Evolutionary conservation across 495 filamentous ascomycete genomes (phyloP), one percentile per base, ranked within the genome.

Genomic region (Aspergillus carlsbadensis): DNA sequence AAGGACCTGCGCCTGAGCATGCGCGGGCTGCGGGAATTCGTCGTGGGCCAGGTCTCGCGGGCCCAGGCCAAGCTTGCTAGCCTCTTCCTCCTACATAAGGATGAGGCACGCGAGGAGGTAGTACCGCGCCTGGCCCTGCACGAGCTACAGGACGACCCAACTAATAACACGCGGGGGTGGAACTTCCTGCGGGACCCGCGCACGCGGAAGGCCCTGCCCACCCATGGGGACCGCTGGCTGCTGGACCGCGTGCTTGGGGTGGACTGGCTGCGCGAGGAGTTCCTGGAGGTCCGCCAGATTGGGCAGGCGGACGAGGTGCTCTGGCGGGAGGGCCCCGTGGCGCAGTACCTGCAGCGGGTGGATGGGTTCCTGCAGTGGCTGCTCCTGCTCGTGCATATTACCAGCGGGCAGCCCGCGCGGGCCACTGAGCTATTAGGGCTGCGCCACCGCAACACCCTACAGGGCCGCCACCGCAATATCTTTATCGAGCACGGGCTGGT

Each of bases 401-500:
- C 17, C 39, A 20, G 15, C 1, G 17, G 17, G 4, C 15, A 0
- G 6, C 31, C 47, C n/a, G 31, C 13, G 6, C 13, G 17, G 0
- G 47, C 17, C 5, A 31, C 17, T 5, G 47, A 51, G 17, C 34
- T 51, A 8, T 15, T 51, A 8, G 24, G n/a, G 14, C 13, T 51
- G 1, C 17, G 24, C 20, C 18, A 24, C 24, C 8, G 4, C 1
- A 51, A 51, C 13, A 51, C 34, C 14, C 10, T 37, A 7, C 21
- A 3, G 18, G 42, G 33, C 21, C 35, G 13, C 3, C 43, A 53
- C 5, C 46, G 47, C 2, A 65, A 59, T 31, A 40, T 65, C n/a
- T 65, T 52, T 35, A 54, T 65, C 17, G 46, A 65, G 17, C 45
- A 65, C 35, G 26, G 55, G 14, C 29, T 53, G 3, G 40, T 57